Evolutionary conservation across 1,139 yeast species (phyloP), one percentile per base, ranked within the genome.

Genomic region (Geotrichum carabidarum): DNA sequence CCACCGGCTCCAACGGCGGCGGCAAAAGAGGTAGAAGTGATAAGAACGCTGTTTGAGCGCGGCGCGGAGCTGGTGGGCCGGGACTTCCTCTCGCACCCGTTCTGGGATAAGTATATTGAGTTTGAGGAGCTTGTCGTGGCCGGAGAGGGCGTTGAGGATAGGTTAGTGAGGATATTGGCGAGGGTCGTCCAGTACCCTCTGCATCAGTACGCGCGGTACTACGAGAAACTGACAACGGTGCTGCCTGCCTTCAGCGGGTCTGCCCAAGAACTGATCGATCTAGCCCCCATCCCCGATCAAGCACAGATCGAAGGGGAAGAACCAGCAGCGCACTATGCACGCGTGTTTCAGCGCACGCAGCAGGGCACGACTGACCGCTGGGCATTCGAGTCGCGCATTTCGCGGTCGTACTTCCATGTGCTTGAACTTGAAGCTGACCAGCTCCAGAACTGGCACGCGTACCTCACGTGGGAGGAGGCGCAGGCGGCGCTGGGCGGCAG

Each of bases 1-100:
- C 11, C 31, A 11, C n/a, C 37, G 6, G 15, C 15, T 2, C 22
- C 17, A 22, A 3, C 27, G 5, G 27, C 46, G 2, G 5, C 27
- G 14, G 2, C 18, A 31, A 34, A 27, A 14, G 12, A 12, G 9
- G 44, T 18, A 1, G 47, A 44, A 4, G 42, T 32, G 8, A 31
- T 62, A 15, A 58, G 64, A 43, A 63, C 62, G n/a, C 63, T 78
- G 15, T 88, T 86, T 63, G 88, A 84, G 63, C 63, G 65, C 2
- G 96, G 93, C 0, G 79, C 90, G 52, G 56, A 58, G 2, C 70
- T 69, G 44, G 78, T 91, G 38, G 98, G 99, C 0, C 65, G 69
- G 51, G 95, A 91, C 69, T 93, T 82, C 63, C 78, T 83, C 63
- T 71, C 86, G 14, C 86, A 81, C 62, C 83, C 83, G 54, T 84